phyloP scores from a whole-genome alignment of 1,284 basidiomycete genomes.

The Kalmanozyma brasiliensis region DNA sequence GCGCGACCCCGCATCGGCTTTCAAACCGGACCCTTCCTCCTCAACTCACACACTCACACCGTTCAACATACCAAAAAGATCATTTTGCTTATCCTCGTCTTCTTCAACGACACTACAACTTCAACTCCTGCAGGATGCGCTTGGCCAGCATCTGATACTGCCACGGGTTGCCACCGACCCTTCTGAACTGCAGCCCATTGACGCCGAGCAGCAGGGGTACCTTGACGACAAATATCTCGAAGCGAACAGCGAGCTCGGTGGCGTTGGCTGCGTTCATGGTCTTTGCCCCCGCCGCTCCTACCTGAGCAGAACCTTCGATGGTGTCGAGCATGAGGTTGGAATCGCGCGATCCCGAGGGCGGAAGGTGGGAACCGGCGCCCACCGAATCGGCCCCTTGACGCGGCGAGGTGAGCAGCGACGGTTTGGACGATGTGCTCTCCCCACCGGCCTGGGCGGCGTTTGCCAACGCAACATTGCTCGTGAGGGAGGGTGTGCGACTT shows the following conservation, averaged over 20 bases:
- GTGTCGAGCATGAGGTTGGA: slow-evolving; percentile 39
- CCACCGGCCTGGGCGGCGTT: slow-evolving; percentile 15
- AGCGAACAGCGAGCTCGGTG: slow-evolving; percentile 59
- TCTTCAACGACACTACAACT: slow-evolving; percentile 71
- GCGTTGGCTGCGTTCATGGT: slow-evolving; percentile 45
- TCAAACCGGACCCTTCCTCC: slow-evolving; percentile 2
- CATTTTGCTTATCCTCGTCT: too few relatives aligned
- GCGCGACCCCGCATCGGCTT: slow-evolving; percentile 2
- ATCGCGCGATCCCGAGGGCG: slow-evolving; percentile 27
- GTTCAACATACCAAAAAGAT: too few relatives aligned
- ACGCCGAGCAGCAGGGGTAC: slow-evolving; percentile 83
- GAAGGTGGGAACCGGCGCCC: slow-evolving; percentile 33
- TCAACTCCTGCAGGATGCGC: slow-evolving; percentile 89
- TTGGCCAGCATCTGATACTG: slow-evolving; percentile 94
- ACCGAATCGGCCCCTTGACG: slow-evolving; percentile 51
- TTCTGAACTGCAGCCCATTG: slow-evolving; percentile 94
- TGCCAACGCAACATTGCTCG: slow-evolving; percentile 19
- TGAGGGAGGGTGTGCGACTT: slow-evolving; percentile 29
- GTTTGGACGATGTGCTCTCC: slow-evolving; percentile 37
- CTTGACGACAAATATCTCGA: slow-evolving; percentile 67
- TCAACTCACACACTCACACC: background rate
- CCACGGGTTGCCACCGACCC: slow-evolving; percentile 92
- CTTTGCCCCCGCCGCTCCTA: slow-evolving; percentile 19
- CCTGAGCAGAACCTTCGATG: too few relatives aligned
- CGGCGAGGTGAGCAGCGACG: slow-evolving; percentile 26